These are phyloP conservation scores for Aurifilum marmelostoma DNA, from an alignment of 2,329 filamentous ascomycete genomes.

Conservation along the genomic window DNA sequence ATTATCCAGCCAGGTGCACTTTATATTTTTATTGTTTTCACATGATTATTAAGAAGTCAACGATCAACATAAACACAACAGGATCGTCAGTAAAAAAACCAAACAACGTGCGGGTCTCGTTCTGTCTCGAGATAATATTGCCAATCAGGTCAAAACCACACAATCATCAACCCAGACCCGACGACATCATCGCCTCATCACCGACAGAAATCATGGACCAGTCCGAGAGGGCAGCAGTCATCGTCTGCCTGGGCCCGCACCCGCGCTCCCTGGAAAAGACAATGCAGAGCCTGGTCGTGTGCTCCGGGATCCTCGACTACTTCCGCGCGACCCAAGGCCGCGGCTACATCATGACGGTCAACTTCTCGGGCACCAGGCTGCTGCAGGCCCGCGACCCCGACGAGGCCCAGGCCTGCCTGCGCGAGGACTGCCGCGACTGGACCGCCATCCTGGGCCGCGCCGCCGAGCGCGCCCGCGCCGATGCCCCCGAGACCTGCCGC, in stretches of 20 bases:
- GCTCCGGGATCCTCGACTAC: constrained; percentile 26
- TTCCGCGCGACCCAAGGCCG: constrained; percentile 23
- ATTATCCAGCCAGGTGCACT: no score
- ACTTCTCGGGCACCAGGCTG: constrained; percentile 38
- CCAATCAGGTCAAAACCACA: no score
- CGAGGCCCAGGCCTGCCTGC: constrained; percentile 28
- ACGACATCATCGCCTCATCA: background rate
- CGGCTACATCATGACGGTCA: constrained; percentile 25
- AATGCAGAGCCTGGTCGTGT: constrained; percentile 24
- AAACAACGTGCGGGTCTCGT: background rate
- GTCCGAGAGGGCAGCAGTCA: constrained; percentile 19
- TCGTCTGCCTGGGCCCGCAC: constrained; percentile 23
- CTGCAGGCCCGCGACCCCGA: constrained; percentile 34
- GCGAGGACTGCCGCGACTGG: constrained; percentile 25
- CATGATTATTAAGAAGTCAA: no score
- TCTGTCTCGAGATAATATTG: no score
- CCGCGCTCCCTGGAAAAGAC: constrained; percentile 22
- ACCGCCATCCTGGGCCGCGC: constrained; percentile 16
- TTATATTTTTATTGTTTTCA: background rate
- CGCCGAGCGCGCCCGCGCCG: constrained; percentile 18
- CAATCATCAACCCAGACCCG: no score
- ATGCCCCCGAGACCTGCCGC: constrained; percentile 16
- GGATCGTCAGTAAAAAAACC: background rate
- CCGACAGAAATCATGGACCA: background rate
- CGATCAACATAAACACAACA: background rate